Evolutionary conservation across 768 basidiomycete genomes (phyloP).

Genomic region (Lactarius deliciosus): DNA sequence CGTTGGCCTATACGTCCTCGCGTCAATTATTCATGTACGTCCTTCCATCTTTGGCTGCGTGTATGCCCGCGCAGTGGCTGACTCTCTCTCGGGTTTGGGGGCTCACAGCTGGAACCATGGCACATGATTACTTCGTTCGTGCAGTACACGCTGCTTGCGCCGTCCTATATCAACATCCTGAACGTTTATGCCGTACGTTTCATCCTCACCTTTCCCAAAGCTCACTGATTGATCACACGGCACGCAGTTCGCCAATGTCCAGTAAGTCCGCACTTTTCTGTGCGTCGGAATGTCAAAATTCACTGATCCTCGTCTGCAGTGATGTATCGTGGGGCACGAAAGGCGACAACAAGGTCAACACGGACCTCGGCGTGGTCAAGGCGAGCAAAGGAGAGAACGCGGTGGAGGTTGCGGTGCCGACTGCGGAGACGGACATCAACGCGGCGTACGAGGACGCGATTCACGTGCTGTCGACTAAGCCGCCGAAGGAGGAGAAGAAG

Average conservation of each 20-base stretch:
- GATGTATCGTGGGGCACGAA: slow-evolving; percentile 97
- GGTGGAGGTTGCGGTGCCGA: slow-evolving; percentile 84
- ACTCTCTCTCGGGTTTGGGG: neutral
- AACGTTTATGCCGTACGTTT: slow-evolving; percentile 79
- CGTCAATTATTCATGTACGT: slow-evolving; percentile 84
- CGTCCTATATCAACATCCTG: slow-evolving; percentile 90
- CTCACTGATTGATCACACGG: neutral
- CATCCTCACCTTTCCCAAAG: neutral
- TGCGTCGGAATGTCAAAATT: neutral
- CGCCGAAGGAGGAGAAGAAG: slow-evolving; percentile 67
- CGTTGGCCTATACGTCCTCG: slow-evolving; percentile 80
- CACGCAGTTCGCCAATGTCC: slow-evolving; percentile 75
- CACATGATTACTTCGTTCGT: slow-evolving; percentile 97
- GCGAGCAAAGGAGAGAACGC: slow-evolving; percentile 67
- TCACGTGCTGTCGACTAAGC: slow-evolving; percentile 72
- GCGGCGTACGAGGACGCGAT: slow-evolving; percentile 91
- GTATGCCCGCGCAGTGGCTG: slow-evolving; percentile 12
- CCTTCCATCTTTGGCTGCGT: neutral
- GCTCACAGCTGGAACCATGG: slow-evolving; percentile 85
- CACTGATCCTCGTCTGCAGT: slow-evolving; percentile 34
- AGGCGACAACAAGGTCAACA: slow-evolving; percentile 83
- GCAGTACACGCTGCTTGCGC: slow-evolving; percentile 90
- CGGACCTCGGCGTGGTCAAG: slow-evolving; percentile 83
- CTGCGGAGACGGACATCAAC: slow-evolving; percentile 85
- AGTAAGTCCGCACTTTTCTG: slow-evolving; percentile 37